Base-by-base conservation (phyloP, 176 grass and related monocot species). In the Lolium multiflorum region DNA sequence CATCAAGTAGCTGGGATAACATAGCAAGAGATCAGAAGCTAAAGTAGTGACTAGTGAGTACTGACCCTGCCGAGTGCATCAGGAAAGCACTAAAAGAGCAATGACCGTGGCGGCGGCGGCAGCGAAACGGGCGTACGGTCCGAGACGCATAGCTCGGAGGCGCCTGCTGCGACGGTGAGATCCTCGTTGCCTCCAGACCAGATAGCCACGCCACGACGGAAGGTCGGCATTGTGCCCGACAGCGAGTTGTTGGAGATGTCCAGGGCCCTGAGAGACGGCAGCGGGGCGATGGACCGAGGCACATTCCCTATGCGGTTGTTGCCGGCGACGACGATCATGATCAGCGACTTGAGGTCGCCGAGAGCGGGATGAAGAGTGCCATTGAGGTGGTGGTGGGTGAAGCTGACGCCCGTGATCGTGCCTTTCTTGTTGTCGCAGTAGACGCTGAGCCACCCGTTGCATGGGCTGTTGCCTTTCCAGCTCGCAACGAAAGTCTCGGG, bases 191-290 rank as follows among this genome's bases (percentile, higher is more conserved):
- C 91, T 25, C 2, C 25, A 1, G 73, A 72, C 60, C 66, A 83
- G 25, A 93, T 48, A 15, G 39, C 9, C 5, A 90, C 71, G 35
- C 78, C 78, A 9, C 78, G 63, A 17, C 24, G 13, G 57, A 93
- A 93, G 8, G 1, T 43, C 0, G 85, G 88, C 58, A 93, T 55
- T n/a, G 84, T 35, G 20, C 91, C 91, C 31, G 49, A 78, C 4
- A 93, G 38, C 10, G 54, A 55, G 64, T 90, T 93, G 78, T 90
- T 63, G 4, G 82, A 68, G 77, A 93, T 71, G 51, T 90, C 91
- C 16, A 93, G 77, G 18, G 72, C 44, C 58, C 21, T 63, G 1
- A 90, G 58, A 60, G 65, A 82, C 3, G 78, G 12, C 22, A 91
- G 62, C 5, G 17, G 21, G 0, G 58, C n/a, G 25, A 93, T 78